Conservation (phyloP, 2,329 filamentous ascomycete genomes). For the Pleomassaria siparia region DNA sequence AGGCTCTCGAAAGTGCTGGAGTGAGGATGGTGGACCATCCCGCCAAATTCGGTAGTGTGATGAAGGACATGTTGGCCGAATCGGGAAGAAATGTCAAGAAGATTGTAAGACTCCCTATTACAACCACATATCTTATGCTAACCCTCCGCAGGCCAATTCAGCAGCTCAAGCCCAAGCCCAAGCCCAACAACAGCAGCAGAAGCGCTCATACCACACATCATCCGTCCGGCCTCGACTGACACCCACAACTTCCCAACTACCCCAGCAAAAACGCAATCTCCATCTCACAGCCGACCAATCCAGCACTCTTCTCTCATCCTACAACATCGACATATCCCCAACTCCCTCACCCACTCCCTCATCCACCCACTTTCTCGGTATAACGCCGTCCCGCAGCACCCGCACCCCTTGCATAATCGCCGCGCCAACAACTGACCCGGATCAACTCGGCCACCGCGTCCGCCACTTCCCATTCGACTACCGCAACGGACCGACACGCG, state of each 20-base stretch:
- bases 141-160: slow-evolving; percentile 32
- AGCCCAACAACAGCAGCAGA: too few relatives aligned
- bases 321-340: slow-evolving; percentile 51
- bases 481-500: slow-evolving; percentile 43
- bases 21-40: slow-evolving; percentile 74
- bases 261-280: slow-evolving; percentile 52
- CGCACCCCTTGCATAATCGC: slow-evolving; percentile 65
- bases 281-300: slow-evolving; percentile 59
- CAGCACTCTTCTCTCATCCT: slow-evolving; percentile 57
- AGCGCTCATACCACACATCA: slow-evolving; percentile 51
- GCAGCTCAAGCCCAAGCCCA: slow-evolving; percentile 40
- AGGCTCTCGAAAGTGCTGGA: slow-evolving; percentile 65
- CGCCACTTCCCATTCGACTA: slow-evolving; percentile 66
- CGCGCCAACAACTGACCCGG: slow-evolving; percentile 53
- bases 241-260: slow-evolving; percentile 1
- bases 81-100: slow-evolving; percentile 45
- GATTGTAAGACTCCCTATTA: slow-evolving; percentile 30
- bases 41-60: slow-evolving; percentile 68
- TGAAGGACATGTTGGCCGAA: slow-evolving; percentile 62
- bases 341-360: slow-evolving; percentile 33
- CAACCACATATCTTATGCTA: background rate
- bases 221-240: slow-evolving; percentile 17
- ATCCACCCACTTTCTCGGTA: slow-evolving; percentile 56
- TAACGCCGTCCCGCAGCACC: slow-evolving; percentile 66
- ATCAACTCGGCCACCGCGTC: slow-evolving; percentile 47